These are phyloP conservation scores for Diaporthe sp. DNA, from an alignment of 2,329 filamentous ascomycete species.

Conservation along the genomic window DNA sequence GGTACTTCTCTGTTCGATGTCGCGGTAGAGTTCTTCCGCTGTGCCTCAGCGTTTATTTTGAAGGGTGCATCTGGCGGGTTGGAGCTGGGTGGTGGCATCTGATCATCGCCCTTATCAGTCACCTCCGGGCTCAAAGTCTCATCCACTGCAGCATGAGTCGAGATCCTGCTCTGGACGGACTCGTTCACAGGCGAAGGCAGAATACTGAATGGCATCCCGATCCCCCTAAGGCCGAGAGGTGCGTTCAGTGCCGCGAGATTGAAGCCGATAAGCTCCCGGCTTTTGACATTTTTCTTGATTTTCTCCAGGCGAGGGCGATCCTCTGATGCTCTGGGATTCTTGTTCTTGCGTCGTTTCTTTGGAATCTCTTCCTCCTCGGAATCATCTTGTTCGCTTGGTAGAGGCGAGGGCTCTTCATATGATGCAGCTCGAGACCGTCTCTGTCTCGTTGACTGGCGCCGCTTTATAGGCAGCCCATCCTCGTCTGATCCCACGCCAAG, in stretches of 20 bases:
- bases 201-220: constrained; percentile 39
- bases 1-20: background rate
- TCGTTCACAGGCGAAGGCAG: constrained; percentile 40
- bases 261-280: constrained; percentile 62
- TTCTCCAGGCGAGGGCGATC: constrained; percentile 53
- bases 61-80: background rate
- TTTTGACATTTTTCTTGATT: constrained; percentile 60
- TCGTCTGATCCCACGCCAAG: background rate
- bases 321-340: background rate
- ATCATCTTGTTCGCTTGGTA: constrained; percentile 40
- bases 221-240: constrained; percentile 35
- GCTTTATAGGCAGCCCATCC: constrained; percentile 12
- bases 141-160: background rate
- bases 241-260: constrained; percentile 32
- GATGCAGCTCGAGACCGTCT: background rate
- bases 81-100: background rate
- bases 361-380: constrained; percentile 34
- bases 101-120: background rate
- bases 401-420: background rate
- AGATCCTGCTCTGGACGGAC: background rate
- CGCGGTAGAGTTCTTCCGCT: background rate
- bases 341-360: constrained; percentile 25
- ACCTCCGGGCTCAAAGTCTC: background rate
- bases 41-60: background rate
- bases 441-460: constrained; percentile 17